These are phyloP conservation scores for Sinapis alba DNA, from an alignment of 441 rosid species.

Conservation along the genomic window DNA sequence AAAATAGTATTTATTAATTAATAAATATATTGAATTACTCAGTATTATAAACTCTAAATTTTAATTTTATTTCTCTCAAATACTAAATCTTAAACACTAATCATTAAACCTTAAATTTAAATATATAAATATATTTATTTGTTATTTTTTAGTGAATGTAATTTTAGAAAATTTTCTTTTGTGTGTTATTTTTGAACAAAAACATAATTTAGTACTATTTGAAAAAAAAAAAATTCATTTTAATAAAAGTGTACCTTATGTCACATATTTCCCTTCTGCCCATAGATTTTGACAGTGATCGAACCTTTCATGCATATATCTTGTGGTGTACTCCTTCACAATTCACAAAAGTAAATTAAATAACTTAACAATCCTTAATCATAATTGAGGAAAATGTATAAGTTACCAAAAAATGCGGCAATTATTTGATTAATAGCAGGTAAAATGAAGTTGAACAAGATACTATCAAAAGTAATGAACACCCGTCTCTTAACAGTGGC, in stretches of 20 bases:
- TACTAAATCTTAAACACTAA: no score
- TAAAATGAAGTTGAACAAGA: conserved; percentile 8
- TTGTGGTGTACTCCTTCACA: not conserved
- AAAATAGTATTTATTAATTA: no score
- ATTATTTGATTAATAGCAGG: not conserved
- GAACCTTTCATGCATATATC: not conserved
- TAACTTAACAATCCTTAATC: not conserved
- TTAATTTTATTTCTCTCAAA: no score
- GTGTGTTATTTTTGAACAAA: not conserved
- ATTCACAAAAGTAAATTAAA: not conserved
- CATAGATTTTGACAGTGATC: not conserved
- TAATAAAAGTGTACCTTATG: no score
- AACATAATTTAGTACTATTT: not conserved
- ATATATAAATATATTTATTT: no score
- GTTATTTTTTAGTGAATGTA: not conserved
- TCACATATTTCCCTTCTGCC: not conserved
- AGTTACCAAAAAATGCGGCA: not conserved
- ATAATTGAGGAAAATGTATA: not conserved
- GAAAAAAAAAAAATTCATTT: no score
- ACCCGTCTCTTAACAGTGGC: conserved; percentile 39
- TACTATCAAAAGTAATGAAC: conserved; percentile 12
- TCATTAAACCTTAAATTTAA: no score
- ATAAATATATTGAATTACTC: no score
- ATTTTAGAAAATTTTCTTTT: not conserved
- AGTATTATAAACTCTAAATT: no score